Percentiles rank a stretch among this genome's conserved stretches.
These are phyloP conservation scores for Rhizopogon vinicolor DNA, from an alignment of 768 basidiomycete species.

Conservation along the genomic window DNA sequence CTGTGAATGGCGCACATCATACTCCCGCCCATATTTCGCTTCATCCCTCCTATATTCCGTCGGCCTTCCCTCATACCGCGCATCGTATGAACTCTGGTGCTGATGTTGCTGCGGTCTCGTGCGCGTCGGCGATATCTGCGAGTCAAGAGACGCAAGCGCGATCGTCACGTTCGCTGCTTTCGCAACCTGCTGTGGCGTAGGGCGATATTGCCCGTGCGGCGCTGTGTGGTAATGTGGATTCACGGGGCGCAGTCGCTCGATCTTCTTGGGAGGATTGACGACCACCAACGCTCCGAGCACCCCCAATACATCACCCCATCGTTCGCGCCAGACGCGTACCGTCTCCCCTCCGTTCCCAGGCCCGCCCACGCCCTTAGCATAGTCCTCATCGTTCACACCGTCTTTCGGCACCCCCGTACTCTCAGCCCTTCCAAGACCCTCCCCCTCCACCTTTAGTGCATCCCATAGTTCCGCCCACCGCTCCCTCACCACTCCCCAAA, in stretches of 20 bases:
- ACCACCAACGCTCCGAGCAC: constrained; percentile 35
- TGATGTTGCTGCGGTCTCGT: constrained; percentile 22
- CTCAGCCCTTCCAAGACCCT: constrained; percentile 57
- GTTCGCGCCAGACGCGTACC: constrained; percentile 59
- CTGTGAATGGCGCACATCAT: neutral
- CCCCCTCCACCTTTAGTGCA: constrained; percentile 67
- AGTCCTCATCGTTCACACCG: neutral
- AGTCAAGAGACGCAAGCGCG: constrained; percentile 15
- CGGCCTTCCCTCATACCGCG: neutral
- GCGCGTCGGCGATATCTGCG: constrained; percentile 18
- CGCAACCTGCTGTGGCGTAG: constrained; percentile 8
- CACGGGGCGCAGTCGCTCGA: neutral
- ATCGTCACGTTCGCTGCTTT: constrained; percentile 2
- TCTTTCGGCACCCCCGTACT: neutral
- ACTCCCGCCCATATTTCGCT: neutral
- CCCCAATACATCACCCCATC: constrained; percentile 65
- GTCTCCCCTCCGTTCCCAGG: constrained; percentile 42
- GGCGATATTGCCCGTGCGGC: neutral
- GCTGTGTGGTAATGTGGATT: neutral
- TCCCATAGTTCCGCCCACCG: constrained; percentile 85
- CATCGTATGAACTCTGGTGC: constrained; percentile 22
- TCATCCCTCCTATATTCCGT: neutral
- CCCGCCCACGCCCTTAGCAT: too few species aligned
- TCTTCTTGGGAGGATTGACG: constrained; percentile 10
- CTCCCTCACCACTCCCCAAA: constrained; percentile 56